Evolutionary conservation across 805 yeast genomes (phyloP), one percentile per base, ranked within the genome.

Genomic region (Ogataea salicorniae): DNA sequence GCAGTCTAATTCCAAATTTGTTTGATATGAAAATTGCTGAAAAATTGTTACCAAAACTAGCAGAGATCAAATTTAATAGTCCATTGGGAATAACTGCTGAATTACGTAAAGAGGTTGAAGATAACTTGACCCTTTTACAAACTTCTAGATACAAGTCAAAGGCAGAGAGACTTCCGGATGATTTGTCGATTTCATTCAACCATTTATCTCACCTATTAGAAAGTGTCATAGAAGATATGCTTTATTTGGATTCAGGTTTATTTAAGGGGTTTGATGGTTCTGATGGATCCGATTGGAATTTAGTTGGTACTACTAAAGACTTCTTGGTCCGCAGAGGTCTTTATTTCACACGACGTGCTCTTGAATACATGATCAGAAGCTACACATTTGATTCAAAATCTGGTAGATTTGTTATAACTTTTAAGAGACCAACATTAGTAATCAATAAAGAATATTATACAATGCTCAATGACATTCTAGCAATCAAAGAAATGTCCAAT

Each of bases 191-290:
- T n/a, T 43, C 51, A 2, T 39, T 53, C 15, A 34, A 46, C 1
- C 49, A 56, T 34, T 47, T 50, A 6, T 49, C 46, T 34, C 3
- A 11, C 15, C 46, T 53, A 16, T 26, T 54, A 16, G 57, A 56
- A 39, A 18, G 37, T 15, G 49, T 52, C 6, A 38, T 51, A 1
- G 29, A 31, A 14, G 57, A 56, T 34, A 23, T 56, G 14, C 20
- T 49, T 1, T 51, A 51, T 37, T 29, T 56, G 33, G 39, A 46
- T n/a, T 26, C 35, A 6, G 35, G 40, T 4, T 18, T 49, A 3
- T 22, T 54, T 7, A 26, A 13, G 4, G 49, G 46, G 9, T 49
- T 51, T 37, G 60, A 56, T 20, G 15, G 26, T 4, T 42, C 42
- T 17, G 35, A 46, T 34, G 42, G 33, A 2, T 15, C 15, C 4